These are phyloP conservation scores for Podaxis sp. DNA, from an alignment of 768 basidiomycete species.

Conservation along the genomic window DNA sequence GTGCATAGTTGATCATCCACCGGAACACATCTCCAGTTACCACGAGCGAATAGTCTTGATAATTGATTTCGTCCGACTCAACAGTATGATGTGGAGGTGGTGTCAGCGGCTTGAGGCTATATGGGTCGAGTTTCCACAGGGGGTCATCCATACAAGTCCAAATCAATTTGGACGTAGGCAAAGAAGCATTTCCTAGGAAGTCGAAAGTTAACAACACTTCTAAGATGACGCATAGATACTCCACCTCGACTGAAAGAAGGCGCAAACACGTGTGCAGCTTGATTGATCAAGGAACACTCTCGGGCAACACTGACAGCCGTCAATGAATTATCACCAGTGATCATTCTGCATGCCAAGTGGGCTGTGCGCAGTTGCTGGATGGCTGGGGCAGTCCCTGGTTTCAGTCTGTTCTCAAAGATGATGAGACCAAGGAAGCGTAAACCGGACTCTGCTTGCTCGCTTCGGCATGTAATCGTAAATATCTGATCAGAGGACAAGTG, in stretches of 20 bases:
- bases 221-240: slow-evolving; percentile 6
- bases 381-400: slow-evolving; percentile 85
- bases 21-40: slow-evolving; percentile 95
- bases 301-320: slow-evolving; percentile 97
- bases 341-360: slow-evolving; percentile 94
- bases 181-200: slow-evolving; percentile 49
- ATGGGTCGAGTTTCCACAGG: slow-evolving; percentile 80
- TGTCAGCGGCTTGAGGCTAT: slow-evolving; percentile 77
- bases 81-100: slow-evolving; percentile 71
- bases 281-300: slow-evolving; percentile 87
- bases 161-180: slow-evolving; percentile 61
- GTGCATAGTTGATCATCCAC: slow-evolving; percentile 96
- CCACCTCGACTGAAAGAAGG: slow-evolving; percentile 77
- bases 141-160: slow-evolving; percentile 94
- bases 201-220: not conserved
- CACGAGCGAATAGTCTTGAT: slow-evolving; percentile 88
- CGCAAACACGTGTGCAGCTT: slow-evolving; percentile 85
- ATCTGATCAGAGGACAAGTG: not conserved
- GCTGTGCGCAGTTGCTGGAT: slow-evolving; percentile 87
- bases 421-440: slow-evolving; percentile 91
- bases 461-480: slow-evolving; percentile 28
- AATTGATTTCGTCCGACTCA: slow-evolving; percentile 68
- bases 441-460: slow-evolving; percentile 91
- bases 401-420: slow-evolving; percentile 98
- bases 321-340: slow-evolving; percentile 95